Percentiles rank a stretch among this genome's conserved stretches.
These are phyloP conservation scores for Colletotrichum trifolii DNA, from an alignment of 2,329 filamentous ascomycete genomes.

Conservation along the genomic window DNA sequence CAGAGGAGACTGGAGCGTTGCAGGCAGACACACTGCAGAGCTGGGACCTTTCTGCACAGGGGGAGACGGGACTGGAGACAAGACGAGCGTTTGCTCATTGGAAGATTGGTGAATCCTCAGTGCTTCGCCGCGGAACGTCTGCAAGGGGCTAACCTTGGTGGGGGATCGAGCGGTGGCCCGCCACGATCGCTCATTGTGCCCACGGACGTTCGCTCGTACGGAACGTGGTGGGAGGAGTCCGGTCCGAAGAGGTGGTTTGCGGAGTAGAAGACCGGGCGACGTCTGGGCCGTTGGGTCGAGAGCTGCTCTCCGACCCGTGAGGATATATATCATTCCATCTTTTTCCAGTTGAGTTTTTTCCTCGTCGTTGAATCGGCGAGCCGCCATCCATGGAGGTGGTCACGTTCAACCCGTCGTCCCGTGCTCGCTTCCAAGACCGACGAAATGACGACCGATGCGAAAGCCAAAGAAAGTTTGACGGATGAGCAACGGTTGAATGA, in stretches of 20 bases:
- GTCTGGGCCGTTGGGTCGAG: not conserved
- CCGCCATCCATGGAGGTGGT: no score
- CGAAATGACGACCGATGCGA: no score
- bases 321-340: no score
- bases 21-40: not conserved
- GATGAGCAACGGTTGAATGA: no score
- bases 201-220: constrained; percentile 9
- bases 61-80: not conserved
- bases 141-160: constrained; percentile 20
- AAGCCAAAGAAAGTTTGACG: no score
- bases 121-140: constrained; percentile 27
- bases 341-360: no score
- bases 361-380: no score
- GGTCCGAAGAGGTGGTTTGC: constrained; percentile 11
- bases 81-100: constrained; percentile 13
- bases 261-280: constrained; percentile 7
- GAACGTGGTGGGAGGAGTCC: constrained; percentile 22
- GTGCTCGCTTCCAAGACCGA: no score
- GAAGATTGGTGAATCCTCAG: constrained; percentile 4
- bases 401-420: no score
- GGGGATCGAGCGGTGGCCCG: constrained; percentile 14
- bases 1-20: constrained; percentile 12
- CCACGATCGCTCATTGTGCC: constrained; percentile 1
- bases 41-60: not conserved
- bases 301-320: not conserved